Percentiles rank a stretch among this genome's conserved stretches.
phyloP scores from a whole-genome alignment of 805 yeast genomes.

The Clavispora asparagi region DNA sequence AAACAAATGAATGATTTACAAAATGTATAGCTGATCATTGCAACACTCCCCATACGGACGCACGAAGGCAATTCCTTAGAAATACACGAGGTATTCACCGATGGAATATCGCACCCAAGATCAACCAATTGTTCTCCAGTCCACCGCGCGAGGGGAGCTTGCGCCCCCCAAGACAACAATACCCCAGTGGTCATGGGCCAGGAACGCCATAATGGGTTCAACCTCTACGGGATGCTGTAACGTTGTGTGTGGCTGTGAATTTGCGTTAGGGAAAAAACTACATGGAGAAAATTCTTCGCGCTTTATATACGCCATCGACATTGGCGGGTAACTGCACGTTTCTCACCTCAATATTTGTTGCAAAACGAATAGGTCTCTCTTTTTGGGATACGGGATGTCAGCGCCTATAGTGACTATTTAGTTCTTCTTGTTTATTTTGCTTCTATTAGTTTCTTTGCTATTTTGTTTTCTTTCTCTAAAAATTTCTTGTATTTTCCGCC shows the following conservation, averaged over 20 bases:
- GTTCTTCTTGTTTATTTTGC: no score
- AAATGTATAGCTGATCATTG: constrained; percentile 56
- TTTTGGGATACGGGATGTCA: no score
- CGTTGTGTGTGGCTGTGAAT: constrained; percentile 60
- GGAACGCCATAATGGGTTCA: constrained; percentile 58
- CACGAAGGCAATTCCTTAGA: constrained; percentile 73
- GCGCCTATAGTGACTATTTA: no score
- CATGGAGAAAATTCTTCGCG: constrained; percentile 4
- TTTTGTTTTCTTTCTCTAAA: no score
- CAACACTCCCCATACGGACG: constrained; percentile 68
- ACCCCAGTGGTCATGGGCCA: constrained; percentile 67
- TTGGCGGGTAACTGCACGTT: constrained; percentile 25
- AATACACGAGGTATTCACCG: constrained; percentile 40
- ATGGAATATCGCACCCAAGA: constrained; percentile 76
- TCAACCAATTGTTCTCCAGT: constrained; percentile 58
- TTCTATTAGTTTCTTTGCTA: no score
- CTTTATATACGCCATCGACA: constrained; percentile 11
- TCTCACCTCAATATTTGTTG: neutral
- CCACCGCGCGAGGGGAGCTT: constrained; percentile 35
- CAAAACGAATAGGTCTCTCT: neutral
- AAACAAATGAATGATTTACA: neutral
- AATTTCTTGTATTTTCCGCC: no score
- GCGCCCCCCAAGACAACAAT: constrained; percentile 38
- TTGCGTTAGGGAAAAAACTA: constrained; percentile 45
- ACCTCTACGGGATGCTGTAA: constrained; percentile 65